Conservation (phyloP, 176 grass and related monocot species). For the Musa itinerans region DNA sequence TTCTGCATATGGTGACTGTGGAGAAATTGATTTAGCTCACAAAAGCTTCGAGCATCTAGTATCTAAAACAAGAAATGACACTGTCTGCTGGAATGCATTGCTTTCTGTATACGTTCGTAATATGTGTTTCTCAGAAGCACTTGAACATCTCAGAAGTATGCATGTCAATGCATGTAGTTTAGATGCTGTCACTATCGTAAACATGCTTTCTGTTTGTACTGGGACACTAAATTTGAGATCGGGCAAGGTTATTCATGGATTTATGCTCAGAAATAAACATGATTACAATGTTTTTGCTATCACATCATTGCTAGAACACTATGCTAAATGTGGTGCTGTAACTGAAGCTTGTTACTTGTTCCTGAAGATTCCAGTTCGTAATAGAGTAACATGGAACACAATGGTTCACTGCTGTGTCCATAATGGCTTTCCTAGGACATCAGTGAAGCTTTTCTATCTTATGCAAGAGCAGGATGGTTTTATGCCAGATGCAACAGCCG, state of each 20-base stretch:
- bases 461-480: conserved; percentile 17
- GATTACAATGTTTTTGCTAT: background rate
- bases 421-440: conserved; percentile 11
- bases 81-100: conserved; percentile 15
- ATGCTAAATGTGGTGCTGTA: conserved; percentile 12
- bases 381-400: conserved; percentile 26
- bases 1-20: conserved; percentile 16
- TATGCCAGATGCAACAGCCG: conserved; percentile 20
- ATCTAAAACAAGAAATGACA: background rate
- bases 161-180: background rate
- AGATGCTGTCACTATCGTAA: conserved; percentile 19
- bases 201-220: conserved; percentile 14
- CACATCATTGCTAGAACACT: conserved; percentile 14
- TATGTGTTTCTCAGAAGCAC: conserved; percentile 14
- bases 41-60: conserved; percentile 5
- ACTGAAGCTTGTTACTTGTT: conserved; percentile 14
- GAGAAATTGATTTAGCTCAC: background rate
- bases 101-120: conserved; percentile 3
- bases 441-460: conserved; percentile 24
- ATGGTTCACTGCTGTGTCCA: conserved; percentile 17
- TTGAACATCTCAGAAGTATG: conserved; percentile 8
- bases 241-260: conserved; percentile 23
- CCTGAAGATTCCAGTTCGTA: conserved; percentile 5
- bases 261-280: conserved; percentile 14
- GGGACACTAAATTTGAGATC: conserved; percentile 5